Percentiles rank a stretch among this genome's conserved stretches.
These are phyloP conservation scores for Hondaea fermentalgiana DNA, from an alignment of 108 stramenopile genomes.

Conservation along the genomic window DNA sequence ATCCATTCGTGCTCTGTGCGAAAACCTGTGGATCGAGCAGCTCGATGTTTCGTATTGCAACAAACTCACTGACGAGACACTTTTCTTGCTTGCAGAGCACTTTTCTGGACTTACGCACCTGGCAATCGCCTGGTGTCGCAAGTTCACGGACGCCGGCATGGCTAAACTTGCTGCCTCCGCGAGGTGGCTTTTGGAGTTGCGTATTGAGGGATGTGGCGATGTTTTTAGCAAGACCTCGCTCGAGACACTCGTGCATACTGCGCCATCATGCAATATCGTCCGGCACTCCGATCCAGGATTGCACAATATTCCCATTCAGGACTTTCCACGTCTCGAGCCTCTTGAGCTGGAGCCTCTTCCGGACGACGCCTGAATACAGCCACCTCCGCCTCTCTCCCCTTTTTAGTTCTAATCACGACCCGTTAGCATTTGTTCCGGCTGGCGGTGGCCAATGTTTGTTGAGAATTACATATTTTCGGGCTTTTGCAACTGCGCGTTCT, in stretches of 20 bases:
- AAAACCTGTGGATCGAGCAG: slow-evolving; percentile 35
- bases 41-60: slow-evolving; percentile 13
- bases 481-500: too few relatives aligned
- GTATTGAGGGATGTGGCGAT: not conserved
- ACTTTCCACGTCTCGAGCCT: not conserved
- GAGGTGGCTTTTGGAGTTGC: not conserved
- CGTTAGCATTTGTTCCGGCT: too few relatives aligned
- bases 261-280: not conserved
- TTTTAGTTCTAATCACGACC: too few relatives aligned
- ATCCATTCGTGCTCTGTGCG: not conserved
- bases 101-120: not conserved
- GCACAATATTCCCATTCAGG: not conserved
- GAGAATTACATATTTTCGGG: too few relatives aligned
- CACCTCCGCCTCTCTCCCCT: too few relatives aligned
- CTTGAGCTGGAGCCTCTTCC: not conserved
- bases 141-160: slow-evolving; percentile 17
- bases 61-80: slow-evolving; percentile 16
- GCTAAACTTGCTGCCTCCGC: not conserved
- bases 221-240: not conserved
- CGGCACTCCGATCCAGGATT: not conserved
- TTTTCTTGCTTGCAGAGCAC: not conserved
- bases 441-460: too few relatives aligned
- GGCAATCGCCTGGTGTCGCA: not conserved
- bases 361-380: too few relatives aligned
- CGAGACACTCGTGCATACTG: not conserved